Evolutionary conservation across 805 yeast species (phyloP), one percentile per base, ranked within the genome.

Genomic region (Cyberlindnera meyerae): DNA sequence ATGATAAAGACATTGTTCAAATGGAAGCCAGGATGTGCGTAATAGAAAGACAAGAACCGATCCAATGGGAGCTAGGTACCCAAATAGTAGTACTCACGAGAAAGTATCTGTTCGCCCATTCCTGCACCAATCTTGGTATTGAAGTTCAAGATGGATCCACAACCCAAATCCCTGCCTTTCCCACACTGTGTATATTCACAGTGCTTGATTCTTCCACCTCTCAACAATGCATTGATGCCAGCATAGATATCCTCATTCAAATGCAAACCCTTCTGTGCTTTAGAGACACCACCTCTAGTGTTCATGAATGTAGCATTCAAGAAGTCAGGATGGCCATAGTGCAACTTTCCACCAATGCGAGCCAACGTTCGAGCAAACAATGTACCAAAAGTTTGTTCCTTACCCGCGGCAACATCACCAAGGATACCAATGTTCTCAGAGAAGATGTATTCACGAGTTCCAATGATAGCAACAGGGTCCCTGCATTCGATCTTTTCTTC

Each of bases 391-490:
- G 93, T 84, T 57, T 84, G 93, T 60, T 84, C 94, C 54, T 84
- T 84, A 32, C 90, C 90, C 11, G 94, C 94, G 15, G 93, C 90
- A 47, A 84, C 78, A 60, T 84, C 94, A 35, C 93, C 94, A 33
- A 84, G 65, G 35, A 84, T 75, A 32, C 94, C 94, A 43, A 81
- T 71, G 54, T 83, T 84, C 55, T 84, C 93, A 8, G 90, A 82
- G 63, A 90, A 90, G 21, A 90, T 88, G 57, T 87, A 88, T 57
- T 90, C 97, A 51, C 94, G 68, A 2, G 93, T 84, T 34, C 94
- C 94, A 47, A 84, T 73, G 40, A 84, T 82, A 3, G 93, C 94
- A 35, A 84, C 88, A 0, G 93, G 90, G 39, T 43, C 34, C 30
- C 67, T 70, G 40, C 67, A 68, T 31, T 83, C 81, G 51, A 82